A percentile compares a stretch with the other conserved stretches of the same genome.
Evolutionary conservation across 2,329 filamentous ascomycete genomes (phyloP).

Genomic region (Simplicillium aogashimaense): DNA sequence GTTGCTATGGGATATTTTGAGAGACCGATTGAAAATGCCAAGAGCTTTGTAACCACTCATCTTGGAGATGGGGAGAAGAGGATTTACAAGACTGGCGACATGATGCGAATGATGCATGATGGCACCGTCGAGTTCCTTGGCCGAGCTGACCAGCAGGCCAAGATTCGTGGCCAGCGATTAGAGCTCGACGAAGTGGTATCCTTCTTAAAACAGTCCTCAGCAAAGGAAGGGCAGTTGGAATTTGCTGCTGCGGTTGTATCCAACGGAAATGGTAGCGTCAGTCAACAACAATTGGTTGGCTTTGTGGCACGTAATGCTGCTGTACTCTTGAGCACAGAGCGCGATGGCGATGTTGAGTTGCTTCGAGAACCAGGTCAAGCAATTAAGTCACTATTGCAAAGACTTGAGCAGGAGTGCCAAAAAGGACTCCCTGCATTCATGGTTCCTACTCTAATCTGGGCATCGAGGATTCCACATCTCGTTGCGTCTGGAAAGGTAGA

Average conservation of each 20-base stretch:
- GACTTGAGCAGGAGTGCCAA: slow-evolving; percentile 6
- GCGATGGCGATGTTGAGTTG: slow-evolving; percentile 6
- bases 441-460: slow-evolving; percentile 11
- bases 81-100: slow-evolving; percentile 10
- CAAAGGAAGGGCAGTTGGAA: slow-evolving; percentile 6
- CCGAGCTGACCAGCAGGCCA: slow-evolving; percentile 8
- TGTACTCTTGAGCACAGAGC: slow-evolving; percentile 5
- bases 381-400: slow-evolving; percentile 1
- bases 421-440: slow-evolving; percentile 11
- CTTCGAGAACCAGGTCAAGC: slow-evolving; percentile 2
- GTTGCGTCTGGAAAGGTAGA: slow-evolving; percentile 12
- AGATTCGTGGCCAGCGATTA: slow-evolving; percentile 8
- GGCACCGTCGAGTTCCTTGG: slow-evolving; percentile 8
- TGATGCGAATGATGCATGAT: slow-evolving; percentile 10
- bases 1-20: slow-evolving; percentile 32
- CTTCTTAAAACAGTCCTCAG: slow-evolving; percentile 3
- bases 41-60: slow-evolving; percentile 5
- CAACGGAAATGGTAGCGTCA: too few species aligned
- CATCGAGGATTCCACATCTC: slow-evolving; percentile 11
- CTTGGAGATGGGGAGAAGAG: slow-evolving; percentile 4
- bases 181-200: slow-evolving; percentile 5
- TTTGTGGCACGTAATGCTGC: slow-evolving; percentile 7
- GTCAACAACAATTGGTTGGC: slow-evolving; percentile 8
- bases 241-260: slow-evolving; percentile 7
- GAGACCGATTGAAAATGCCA: slow-evolving; percentile 12